These are phyloP conservation scores for Aspergillus tamarii DNA, from an alignment of 2,329 filamentous ascomycete genomes.

Conservation along the genomic window DNA sequence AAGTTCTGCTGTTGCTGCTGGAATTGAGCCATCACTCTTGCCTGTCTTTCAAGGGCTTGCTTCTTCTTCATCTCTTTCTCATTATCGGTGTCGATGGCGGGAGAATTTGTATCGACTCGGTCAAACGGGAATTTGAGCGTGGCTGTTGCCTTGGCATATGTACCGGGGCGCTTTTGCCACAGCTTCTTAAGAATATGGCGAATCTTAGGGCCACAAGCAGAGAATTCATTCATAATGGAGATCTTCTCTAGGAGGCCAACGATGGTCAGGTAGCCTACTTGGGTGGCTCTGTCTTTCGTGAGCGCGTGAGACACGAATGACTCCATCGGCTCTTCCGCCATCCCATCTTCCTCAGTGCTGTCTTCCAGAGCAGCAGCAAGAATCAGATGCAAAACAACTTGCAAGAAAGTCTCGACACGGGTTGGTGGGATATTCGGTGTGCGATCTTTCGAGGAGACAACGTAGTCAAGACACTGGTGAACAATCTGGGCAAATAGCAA, in stretches of 20 bases:
- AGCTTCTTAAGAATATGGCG: conserved; percentile 80
- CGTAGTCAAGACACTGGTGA: conserved; percentile 84
- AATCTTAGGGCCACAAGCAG: conserved; percentile 82
- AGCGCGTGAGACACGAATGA: conserved; percentile 78
- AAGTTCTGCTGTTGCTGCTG: conserved; percentile 97
- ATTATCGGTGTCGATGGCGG: conserved; percentile 65
- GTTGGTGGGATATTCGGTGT: conserved; percentile 78
- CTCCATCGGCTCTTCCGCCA: conserved; percentile 49
- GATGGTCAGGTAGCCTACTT: conserved; percentile 50
- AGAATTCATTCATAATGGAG: conserved; percentile 71
- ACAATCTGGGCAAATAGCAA: conserved; percentile 88
- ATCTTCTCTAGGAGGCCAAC: conserved; percentile 57
- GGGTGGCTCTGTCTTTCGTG: conserved; percentile 58
- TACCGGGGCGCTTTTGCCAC: conserved; percentile 75
- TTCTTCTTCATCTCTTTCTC: conserved; percentile 81
- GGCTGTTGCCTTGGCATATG: conserved; percentile 70
- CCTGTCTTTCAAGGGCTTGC: conserved; percentile 85
- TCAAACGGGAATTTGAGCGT: conserved; percentile 68
- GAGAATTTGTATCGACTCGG: conserved; percentile 78
- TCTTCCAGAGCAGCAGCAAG: conserved; percentile 88
- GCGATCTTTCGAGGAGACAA: conserved; percentile 67
- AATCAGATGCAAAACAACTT: conserved; percentile 85
- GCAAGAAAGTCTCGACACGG: conserved; percentile 85
- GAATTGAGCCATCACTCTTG: conserved; percentile 95
- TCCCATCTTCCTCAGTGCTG: conserved; percentile 59